phyloP scores from a whole-genome alignment of 2,329 filamentous ascomycete genomes.

The Sporothrix inflata region DNA sequence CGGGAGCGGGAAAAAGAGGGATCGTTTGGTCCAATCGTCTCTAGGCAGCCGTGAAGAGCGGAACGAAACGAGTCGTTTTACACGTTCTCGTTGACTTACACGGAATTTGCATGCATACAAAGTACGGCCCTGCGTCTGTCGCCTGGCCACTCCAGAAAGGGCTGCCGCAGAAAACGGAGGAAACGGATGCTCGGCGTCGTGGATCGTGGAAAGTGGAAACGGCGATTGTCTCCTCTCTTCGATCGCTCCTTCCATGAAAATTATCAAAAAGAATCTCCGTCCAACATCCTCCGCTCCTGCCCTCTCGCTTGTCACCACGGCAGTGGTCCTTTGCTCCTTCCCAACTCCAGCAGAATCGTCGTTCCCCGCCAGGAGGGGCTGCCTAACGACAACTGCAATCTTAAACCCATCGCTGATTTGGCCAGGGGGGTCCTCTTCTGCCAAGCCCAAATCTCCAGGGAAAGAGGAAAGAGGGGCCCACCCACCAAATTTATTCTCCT shows the following conservation, averaged over 20 bases:
- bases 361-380: conserved; percentile 1
- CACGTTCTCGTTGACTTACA: not conserved
- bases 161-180: not conserved
- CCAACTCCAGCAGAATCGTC: not conserved
- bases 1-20: not conserved
- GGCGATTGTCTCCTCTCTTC: not conserved
- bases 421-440: conserved; percentile 4
- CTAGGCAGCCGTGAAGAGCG: not conserved
- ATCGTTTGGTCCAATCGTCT: not conserved
- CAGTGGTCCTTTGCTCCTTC: not conserved
- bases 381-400: conserved; percentile 1
- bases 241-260: not conserved
- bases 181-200: conserved; percentile 5
- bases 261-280: not conserved
- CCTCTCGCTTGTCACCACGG: not conserved
- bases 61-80: not conserved
- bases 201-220: not conserved
- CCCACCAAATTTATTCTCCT: conserved; percentile 4
- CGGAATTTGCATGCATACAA: not conserved
- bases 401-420: conserved; percentile 9
- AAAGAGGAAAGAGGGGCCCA: not conserved
- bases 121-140: not conserved
- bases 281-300: not conserved
- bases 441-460: conserved; percentile 22
- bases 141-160: not conserved